Base-by-base conservation (phyloP, 1,139 yeast genomes). In the Meyerozyma carpophila region DNA sequence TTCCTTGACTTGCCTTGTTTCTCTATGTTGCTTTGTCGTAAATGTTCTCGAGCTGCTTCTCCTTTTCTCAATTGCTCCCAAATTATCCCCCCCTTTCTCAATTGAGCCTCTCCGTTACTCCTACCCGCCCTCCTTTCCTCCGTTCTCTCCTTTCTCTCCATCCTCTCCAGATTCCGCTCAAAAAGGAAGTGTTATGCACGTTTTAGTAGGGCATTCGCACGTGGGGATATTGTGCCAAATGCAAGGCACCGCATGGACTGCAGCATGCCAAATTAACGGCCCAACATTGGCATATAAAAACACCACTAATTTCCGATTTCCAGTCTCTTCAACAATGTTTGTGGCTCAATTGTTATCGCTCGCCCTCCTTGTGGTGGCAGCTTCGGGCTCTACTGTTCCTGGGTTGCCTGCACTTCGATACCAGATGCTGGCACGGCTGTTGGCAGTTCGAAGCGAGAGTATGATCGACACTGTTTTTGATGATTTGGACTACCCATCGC, bases 401-500 rank as follows among this genome's bases (percentile, higher is more conserved):
- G 60, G 61, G 8, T 44, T 56, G 14, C 54, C 50, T 37, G 50
- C 56, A 2, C 39, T 57, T 18, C 48, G 47, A 20, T 13, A 31
- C 14, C 34, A 31, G 16, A 13, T 31, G 20, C 34, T n/a, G 20
- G 20, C 34, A 13, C 49, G 50, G 37, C 62, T 58, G 41, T 36
- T 56, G 40, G 46, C 44, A 16, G 52, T 48, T 18, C 47, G 60
- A 20, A 46, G 46, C 4, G 34, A 41, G 8, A 57, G 57, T 28
- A 46, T 49, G n/a, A 54, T 67, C 13, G 68, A 66, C 42, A 43
- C 51, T 18, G 53, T 68, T 7, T 64, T 53, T 46, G 50, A 50
- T 5, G 53, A 54, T 31, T 61, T 70, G 44, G 45, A 59, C 10
- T 55, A 47, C 21, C 40, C 52, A 3, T 71, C 68, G 29, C 49